Conservation (phyloP, 2,329 filamentous ascomycete genomes). For the Ascochyta koolunga region DNA sequence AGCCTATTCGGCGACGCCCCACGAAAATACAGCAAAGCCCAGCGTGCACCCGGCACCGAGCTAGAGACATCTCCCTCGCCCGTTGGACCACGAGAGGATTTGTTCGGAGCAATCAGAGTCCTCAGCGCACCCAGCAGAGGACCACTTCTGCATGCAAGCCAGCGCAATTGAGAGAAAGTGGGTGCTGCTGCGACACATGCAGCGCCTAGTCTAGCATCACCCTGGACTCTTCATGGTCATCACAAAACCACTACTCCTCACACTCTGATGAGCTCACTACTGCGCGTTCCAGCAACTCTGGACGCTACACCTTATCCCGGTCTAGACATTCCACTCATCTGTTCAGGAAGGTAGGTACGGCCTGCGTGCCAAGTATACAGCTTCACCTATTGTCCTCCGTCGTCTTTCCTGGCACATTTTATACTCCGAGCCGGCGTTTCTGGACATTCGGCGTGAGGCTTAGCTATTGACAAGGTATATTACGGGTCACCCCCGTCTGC, state of each 20-base stretch:
- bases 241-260: conserved; percentile 22
- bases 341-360: conserved; percentile 29
- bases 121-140: conserved; percentile 13
- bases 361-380: conserved; percentile 35
- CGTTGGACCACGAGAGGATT: conserved; percentile 26
- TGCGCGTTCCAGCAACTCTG: conserved; percentile 24
- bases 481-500: conserved; percentile 37
- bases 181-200: conserved; percentile 32
- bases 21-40: conserved; percentile 35
- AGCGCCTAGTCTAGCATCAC: conserved; percentile 26
- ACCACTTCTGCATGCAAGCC: conserved; percentile 31
- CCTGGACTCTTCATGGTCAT: conserved; percentile 20
- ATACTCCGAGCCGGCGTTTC: conserved; percentile 37
- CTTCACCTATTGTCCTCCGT: conserved; percentile 26
- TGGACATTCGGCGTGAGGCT: conserved; percentile 41
- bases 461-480: conserved; percentile 33
- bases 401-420: conserved; percentile 31
- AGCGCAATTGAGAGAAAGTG: conserved; percentile 24
- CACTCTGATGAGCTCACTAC: conserved; percentile 23
- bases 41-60: conserved; percentile 14
- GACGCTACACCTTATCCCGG: conserved; percentile 26
- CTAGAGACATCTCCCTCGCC: conserved; percentile 22
- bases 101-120: conserved; percentile 22
- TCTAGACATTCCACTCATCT: conserved; percentile 16
- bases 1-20: conserved; percentile 39